Base-by-base conservation (phyloP, 2,329 filamentous ascomycete species). In the Diaporthe batatas region DNA sequence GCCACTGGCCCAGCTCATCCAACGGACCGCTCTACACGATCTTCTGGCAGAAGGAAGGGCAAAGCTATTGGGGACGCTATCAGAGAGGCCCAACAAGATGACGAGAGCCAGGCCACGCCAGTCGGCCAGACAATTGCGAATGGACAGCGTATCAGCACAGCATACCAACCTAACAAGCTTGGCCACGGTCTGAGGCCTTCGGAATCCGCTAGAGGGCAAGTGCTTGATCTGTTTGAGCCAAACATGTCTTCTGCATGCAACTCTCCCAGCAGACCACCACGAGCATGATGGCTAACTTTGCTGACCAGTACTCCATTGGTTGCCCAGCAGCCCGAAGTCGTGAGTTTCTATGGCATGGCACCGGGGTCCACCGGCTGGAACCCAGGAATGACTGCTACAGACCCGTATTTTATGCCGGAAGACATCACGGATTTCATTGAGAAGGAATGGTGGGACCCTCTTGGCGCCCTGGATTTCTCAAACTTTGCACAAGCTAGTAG, bases 401-500 rank as follows among this genome's bases (percentile, higher is more conserved):
- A 36, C 23, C 47, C 64, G 5, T 58, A 68, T 16, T 54, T 69
- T 1, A 39, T 68, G 10, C 47, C 73, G 39, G 62, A 58, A 53
- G 62, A 68, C 6, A 29, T 54, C 7, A 54, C 39, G n/a, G 53
- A 57, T 18, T 14, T 75, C 4, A 47, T 57, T n/a, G 68, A 64
- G 21, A 47, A 74, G 36, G 72, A 72, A 25, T 74, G 73, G 74
- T 59, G 72, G 25, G 76, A 76, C 29, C 76, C 75, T 57, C 74
- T 76, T 21, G 72, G 71, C 16, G 73, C 74, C 2, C 25, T 76
- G 11, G 75, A 76, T 47, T 76, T 77, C n/a, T 76, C 73, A 18
- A 77, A 76, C 25, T 76, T 76, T 55, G 75, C 74, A 8, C 73
- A 76, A 69, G 69, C 70, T 62, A 74, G 68, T 21, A 75, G 58